Conservation (phyloP, 2,329 filamentous ascomycete genomes). For the Rhynchosporium graminicola region DNA sequence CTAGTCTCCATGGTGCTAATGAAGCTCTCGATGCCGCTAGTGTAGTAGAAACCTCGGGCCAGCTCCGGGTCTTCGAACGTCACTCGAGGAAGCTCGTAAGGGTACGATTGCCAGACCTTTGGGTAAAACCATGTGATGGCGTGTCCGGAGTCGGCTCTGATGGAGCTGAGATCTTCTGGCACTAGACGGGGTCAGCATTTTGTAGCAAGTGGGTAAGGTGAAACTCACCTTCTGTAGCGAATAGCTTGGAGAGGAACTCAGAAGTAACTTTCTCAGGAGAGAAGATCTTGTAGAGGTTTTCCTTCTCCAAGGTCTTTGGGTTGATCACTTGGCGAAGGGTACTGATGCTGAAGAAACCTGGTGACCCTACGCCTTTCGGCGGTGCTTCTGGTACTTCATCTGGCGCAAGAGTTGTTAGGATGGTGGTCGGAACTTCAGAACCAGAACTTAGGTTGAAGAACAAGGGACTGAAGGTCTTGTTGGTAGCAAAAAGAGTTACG, state of each 20-base stretch:
- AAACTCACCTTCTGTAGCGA: slow-evolving; percentile 44
- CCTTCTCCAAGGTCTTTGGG: slow-evolving; percentile 53
- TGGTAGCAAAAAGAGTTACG: slow-evolving; percentile 85
- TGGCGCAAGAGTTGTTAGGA: slow-evolving; percentile 78
- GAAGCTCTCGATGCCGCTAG: slow-evolving; percentile 82
- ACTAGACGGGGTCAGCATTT: slow-evolving; percentile 33
- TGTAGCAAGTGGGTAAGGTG: slow-evolving; percentile 30
- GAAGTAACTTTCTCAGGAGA: slow-evolving; percentile 56
- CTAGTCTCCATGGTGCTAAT: slow-evolving; percentile 98
- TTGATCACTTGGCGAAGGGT: slow-evolving; percentile 67
- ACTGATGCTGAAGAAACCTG: slow-evolving; percentile 85
- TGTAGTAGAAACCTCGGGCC: slow-evolving; percentile 68
- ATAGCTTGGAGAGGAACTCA: slow-evolving; percentile 53
- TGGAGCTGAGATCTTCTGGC: slow-evolving; percentile 31
- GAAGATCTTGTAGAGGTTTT: slow-evolving; percentile 68
- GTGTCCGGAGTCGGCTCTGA: slow-evolving; percentile 46
- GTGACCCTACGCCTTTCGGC: slow-evolving; percentile 63
- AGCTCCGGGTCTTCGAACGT: slow-evolving; percentile 83
- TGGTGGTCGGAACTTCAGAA: slow-evolving; percentile 65
- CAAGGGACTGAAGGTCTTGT: slow-evolving; percentile 65
- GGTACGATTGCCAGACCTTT: slow-evolving; percentile 82
- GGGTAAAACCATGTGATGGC: slow-evolving; percentile 76
- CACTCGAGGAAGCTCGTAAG: slow-evolving; percentile 77
- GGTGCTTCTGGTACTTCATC: slow-evolving; percentile 50
- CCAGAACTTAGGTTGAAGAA: slow-evolving; percentile 69